Evolutionary conservation across 139 green algal species (phyloP), one percentile per base, ranked within the genome.

Genomic region (Edaphochlamys debaryana): DNA sequence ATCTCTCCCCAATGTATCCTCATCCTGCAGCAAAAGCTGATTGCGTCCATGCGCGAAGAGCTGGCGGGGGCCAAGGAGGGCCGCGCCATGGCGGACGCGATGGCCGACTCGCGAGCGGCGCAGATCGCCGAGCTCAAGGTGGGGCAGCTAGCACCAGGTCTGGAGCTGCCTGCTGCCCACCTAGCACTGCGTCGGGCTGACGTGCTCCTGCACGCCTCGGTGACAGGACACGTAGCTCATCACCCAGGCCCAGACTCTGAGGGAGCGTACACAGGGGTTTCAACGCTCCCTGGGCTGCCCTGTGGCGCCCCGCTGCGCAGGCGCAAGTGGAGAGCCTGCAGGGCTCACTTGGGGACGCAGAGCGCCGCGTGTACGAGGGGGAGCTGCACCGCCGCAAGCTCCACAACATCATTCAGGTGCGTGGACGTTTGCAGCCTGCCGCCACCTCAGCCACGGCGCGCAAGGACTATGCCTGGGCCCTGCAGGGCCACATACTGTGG

Each of bases 391-490:
- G 95, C 45, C 89, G 94, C 67, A 94, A 92, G 84, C 89, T 98
- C 74, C 96, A 98, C 90, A 98, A 98, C 88, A 94, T 92, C 68
- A 95, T 98, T 64, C 93, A 95, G 90, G 91, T 89, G 78, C 0
- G 80, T n/a, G 20, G n/a, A n/a, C 29, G 22, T 34, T 63, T 74
- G 7, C 25, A 11, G 54, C 7, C 58, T 20, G 69, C n/a, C n/a
- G n/a, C n/a, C n/a, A n/a, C n/a, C n/a, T n/a, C n/a, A n/a, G n/a
- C n/a, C n/a, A n/a, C n/a, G n/a, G n/a, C n/a, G n/a, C n/a, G n/a
- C n/a, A n/a, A n/a, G n/a, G n/a, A n/a, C n/a, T n/a, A n/a, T n/a
- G n/a, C n/a, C n/a, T n/a, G n/a, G n/a, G n/a, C n/a, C n/a, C n/a
- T n/a, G n/a, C n/a, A n/a, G n/a, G n/a, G n/a, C n/a, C n/a, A n/a